phyloP scores from a whole-genome alignment of 805 yeast species.

The Hanseniaspora pseudoguilliermondii region DNA sequence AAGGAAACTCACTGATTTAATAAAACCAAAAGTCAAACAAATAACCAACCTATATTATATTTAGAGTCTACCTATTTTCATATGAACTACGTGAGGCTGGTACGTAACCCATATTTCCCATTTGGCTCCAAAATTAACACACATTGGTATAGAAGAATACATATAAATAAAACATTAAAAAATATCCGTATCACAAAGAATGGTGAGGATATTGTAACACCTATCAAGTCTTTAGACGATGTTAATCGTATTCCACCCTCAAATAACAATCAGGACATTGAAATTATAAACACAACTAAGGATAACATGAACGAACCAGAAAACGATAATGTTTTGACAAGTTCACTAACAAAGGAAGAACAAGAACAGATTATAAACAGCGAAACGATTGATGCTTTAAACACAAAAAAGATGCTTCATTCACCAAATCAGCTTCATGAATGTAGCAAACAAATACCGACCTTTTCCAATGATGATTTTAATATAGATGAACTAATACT shows the following conservation, averaged over 20 bases:
- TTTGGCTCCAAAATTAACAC: neutral
- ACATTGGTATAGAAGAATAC: neutral
- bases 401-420: neutral
- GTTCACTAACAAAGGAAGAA: neutral
- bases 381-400: neutral
- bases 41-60: too few species aligned
- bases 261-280: neutral
- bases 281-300: neutral
- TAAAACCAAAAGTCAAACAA: too few species aligned
- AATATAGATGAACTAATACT: neutral
- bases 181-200: conserved; percentile 8
- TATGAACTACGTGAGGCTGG: neutral
- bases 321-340: neutral
- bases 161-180: neutral
- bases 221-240: conserved; percentile 3
- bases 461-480: neutral
- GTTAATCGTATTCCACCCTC: neutral
- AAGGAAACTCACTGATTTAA: too few species aligned
- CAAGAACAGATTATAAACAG: neutral
- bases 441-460: neutral
- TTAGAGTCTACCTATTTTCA: too few species aligned
- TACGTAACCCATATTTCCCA: too few species aligned
- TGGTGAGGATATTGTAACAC: conserved; percentile 6
- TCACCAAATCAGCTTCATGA: neutral
- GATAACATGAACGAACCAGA: neutral